phyloP scores from a whole-genome alignment of 805 yeast genomes.

The Starmerella apis region DNA sequence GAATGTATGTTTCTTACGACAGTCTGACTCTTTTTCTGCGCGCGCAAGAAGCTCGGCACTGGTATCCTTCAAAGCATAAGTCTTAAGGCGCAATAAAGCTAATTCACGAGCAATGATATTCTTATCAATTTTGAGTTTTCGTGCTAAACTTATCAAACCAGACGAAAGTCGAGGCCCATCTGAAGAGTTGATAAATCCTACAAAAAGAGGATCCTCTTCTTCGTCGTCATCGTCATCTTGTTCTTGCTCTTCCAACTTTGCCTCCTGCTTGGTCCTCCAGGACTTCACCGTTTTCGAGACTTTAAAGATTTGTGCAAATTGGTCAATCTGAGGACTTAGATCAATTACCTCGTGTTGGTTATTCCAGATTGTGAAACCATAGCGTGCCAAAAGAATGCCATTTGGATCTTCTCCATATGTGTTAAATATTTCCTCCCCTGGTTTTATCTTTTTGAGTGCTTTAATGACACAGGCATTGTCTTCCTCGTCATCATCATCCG shows the following conservation, averaged over 20 bases:
- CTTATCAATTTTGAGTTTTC: neutral
- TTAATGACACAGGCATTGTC: constrained; percentile 51
- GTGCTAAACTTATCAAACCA: constrained; percentile 2
- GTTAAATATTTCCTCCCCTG: constrained; percentile 59
- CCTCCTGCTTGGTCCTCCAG: constrained; percentile 12
- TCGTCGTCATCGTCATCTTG: constrained; percentile 9
- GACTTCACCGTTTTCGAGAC: constrained; percentile 9
- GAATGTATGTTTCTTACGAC: constrained; percentile 19
- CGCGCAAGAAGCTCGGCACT: constrained; percentile 8
- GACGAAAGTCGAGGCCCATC: constrained; percentile 18
- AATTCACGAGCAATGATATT: constrained; percentile 22
- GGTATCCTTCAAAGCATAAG: neutral
- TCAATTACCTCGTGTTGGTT: constrained; percentile 49
- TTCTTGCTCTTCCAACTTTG: constrained; percentile 17
- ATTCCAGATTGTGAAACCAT: constrained; percentile 60
- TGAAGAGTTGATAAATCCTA: constrained; percentile 13
- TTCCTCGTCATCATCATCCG: constrained; percentile 22
- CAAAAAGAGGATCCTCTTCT: constrained; percentile 5
- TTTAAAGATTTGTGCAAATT: constrained; percentile 24
- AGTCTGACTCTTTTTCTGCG: neutral
- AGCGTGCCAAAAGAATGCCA: constrained; percentile 55
- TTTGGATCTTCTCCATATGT: constrained; percentile 71
- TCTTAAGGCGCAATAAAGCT: constrained; percentile 12
- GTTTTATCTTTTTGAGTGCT: constrained; percentile 31
- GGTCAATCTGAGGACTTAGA: constrained; percentile 52